A percentile compares a stretch with the other conserved stretches of the same genome.
Evolutionary conservation across 805 yeast genomes (phyloP).

Genomic region (Ogataea neopini): DNA sequence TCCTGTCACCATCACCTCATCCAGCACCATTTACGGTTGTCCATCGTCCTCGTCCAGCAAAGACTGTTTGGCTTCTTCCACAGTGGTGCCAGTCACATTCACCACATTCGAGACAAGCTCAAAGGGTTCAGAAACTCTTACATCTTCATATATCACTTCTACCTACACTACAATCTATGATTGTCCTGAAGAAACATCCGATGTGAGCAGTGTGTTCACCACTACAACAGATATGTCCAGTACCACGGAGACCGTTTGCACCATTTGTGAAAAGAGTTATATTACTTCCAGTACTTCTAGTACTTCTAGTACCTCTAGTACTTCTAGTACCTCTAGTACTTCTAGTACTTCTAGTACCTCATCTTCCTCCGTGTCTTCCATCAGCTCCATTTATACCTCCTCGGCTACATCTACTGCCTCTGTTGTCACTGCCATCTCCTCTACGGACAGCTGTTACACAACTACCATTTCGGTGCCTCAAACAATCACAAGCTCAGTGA

Average conservation of each 20-base stretch:
- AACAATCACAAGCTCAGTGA: not conserved
- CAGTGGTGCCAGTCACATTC: constrained; percentile 7
- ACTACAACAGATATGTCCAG: constrained; percentile 6
- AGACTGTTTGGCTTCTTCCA: not conserved
- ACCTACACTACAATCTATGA: constrained; percentile 5
- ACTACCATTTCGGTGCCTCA: not conserved
- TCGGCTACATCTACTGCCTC: not conserved
- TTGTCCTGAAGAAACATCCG: no score
- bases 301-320: not conserved
- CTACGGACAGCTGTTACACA: not conserved
- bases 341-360: not conserved
- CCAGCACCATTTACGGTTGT: not conserved
- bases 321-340: not conserved
- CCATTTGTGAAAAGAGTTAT: constrained; percentile 5
- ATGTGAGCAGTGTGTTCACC: constrained; percentile 1
- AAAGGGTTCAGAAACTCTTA: not conserved
- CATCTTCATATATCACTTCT: not conserved
- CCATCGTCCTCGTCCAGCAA: not conserved
- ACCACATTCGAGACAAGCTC: not conserved
- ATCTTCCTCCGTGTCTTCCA: not conserved
- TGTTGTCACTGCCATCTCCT: not conserved
- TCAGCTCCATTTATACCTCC: not conserved
- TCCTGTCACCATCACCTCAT: not conserved
- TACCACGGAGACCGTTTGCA: constrained; percentile 12
- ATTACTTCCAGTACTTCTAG: constrained; percentile 1